Evolutionary conservation across 2,329 filamentous ascomycete species (phyloP), one percentile per base, ranked within the genome.

Genomic region (Ploettnerulaceae sp.): DNA sequence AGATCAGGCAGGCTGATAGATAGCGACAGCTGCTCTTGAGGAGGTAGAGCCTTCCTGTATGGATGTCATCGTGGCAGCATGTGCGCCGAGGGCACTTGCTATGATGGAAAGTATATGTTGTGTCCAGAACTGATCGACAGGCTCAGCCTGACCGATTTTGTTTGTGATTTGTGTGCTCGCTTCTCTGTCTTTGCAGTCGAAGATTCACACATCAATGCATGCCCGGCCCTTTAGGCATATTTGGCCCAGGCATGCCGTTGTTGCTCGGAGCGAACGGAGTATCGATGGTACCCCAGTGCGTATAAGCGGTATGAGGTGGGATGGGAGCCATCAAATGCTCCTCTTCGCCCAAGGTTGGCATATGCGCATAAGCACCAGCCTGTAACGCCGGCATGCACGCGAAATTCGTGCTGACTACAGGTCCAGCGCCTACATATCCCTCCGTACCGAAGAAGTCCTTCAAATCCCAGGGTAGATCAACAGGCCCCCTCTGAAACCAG

Each of bases 391-490:
- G n/a, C n/a, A n/a, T n/a, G n/a, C n/a, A n/a, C n/a, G n/a, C n/a
- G n/a, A n/a, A n/a, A n/a, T n/a, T n/a, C n/a, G n/a, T n/a, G 26
- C 39, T 32, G 6, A 42, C 34, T 7, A 42, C 25, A 5, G 45
- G 26, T 5, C 24, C 36, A 3, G 48, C 40, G 7, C 41, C 45
- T 28, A 51, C 52, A 47, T 48, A 59, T 8, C 43, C 45, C 18
- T 57, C 56, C 2, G 46, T 54, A 1, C 57, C 56, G 34, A 61
- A 61, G 48, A 59, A 56, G 34, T 58, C 52, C 15, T 52, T 55
- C 12, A 59, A 24, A 14, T 59, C 57, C 54, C 56, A 59, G 0
- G 58, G 56, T 3, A 57, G 33, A 29, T 57, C 53, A 2, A 57
- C 49, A 1, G 54, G 51, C 14, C 52, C 58, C 18, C 55, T 56